Base-by-base conservation (phyloP, 2,329 filamentous ascomycete genomes). In the Sclerotinia minor region DNA sequence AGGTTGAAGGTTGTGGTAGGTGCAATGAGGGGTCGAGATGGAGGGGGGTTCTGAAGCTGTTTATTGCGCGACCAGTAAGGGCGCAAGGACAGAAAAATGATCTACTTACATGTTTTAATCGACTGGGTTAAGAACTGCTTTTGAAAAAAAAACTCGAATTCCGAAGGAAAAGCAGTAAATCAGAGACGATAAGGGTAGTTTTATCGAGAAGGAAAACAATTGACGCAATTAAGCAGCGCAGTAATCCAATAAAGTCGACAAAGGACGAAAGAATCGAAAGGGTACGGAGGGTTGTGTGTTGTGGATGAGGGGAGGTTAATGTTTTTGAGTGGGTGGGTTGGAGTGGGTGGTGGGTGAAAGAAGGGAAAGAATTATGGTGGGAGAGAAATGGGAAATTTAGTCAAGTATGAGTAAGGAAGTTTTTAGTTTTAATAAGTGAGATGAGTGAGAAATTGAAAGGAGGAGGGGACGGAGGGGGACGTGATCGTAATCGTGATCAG, bases 171-270 rank as follows among this genome's bases (percentile, higher is more conserved):
- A 74, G 72, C 72, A 74, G 74, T 60, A 73, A 78, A 77, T 75
- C 75, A 73, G 73, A 75, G 73, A 78, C 77, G 72, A 75, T n/a
- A 73, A 72, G 73, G 71, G 72, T 69, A 75, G 74, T 41, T 74
- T 41, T 74, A 75, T 76, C 75, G 74, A 77, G 71, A 35, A 75
- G 70, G 57, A 70, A 77, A 77, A 77, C 72, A 76, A 76, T 74
- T 72, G 75, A 73, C 70, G 74, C 73, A 75, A 72, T 73, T 64
- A 72, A 71, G 64, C 67, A 71, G 69, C 71, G 74, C 69, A 67
- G 69, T 67, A 67, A 72, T 70, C 67, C 70, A 69, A 57, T 68
- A 52, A 41, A 67, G 41, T 67, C 49, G 67, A 66, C 67, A 68
- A 70, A 70, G 72, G 68, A 66, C 71, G 71, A 68, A 67, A 67